Conservation (phyloP, 2,329 filamentous ascomycete species). For the Colletotrichum tanaceti region DNA sequence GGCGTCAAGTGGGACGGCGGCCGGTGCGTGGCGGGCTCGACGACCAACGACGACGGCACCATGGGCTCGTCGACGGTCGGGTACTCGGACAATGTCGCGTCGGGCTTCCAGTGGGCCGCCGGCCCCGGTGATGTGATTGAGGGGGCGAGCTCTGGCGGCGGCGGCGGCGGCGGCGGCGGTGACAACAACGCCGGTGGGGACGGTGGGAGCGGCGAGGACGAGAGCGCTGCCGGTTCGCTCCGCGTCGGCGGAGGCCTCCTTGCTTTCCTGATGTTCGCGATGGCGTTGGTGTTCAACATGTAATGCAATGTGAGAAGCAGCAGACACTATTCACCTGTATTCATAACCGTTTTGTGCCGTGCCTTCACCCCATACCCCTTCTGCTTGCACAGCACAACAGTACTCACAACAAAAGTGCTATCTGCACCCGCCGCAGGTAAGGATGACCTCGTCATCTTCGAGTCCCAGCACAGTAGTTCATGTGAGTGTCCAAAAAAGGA, state of each 20-base stretch:
- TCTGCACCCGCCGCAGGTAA: too few species aligned
- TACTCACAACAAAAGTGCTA: too few species aligned
- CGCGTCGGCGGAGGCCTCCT: not conserved
- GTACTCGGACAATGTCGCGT: conserved; percentile 30
- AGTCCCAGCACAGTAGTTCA: too few species aligned
- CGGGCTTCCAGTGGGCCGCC: conserved; percentile 29
- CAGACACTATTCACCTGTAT: fast-evolving
- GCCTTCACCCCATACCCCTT: too few species aligned
- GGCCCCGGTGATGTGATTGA: conserved; percentile 35
- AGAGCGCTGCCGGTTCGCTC: conserved; percentile 25
- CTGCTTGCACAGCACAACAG: too few species aligned
- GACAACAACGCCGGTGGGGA: not conserved
- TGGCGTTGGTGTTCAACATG: not conserved
- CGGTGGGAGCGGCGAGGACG: not conserved
- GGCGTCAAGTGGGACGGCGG: conserved; percentile 41
- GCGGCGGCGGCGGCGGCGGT: not conserved
- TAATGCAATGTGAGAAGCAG: not conserved
- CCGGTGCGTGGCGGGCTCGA: conserved; percentile 38
- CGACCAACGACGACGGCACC: conserved; percentile 30
- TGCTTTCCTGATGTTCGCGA: not conserved
- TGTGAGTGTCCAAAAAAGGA: too few species aligned
- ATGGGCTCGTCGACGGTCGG: conserved; percentile 12
- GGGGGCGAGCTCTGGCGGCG: not conserved
- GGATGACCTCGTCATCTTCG: too few species aligned
- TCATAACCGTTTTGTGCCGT: too few species aligned